These are phyloP conservation scores for Alternaria brassicicola DNA, from an alignment of 2,329 filamentous ascomycete species.

Conservation along the genomic window DNA sequence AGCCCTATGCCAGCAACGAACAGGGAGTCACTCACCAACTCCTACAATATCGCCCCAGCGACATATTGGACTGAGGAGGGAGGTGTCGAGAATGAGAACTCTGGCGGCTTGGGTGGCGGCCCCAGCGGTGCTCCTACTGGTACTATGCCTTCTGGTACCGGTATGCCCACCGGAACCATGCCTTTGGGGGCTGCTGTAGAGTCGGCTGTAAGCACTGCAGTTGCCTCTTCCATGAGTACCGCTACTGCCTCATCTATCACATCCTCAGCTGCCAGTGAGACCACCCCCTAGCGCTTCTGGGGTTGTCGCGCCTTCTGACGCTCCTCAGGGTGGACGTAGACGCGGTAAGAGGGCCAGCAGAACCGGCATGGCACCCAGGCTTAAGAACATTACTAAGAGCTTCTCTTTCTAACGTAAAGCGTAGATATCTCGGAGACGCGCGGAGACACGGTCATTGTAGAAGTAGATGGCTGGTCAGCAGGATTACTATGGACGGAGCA, in stretches of 20 bases:
- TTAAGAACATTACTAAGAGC: neutral
- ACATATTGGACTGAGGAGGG: slow-evolving; percentile 36
- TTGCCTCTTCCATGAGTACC: neutral
- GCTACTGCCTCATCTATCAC: neutral
- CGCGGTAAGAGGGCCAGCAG: neutral
- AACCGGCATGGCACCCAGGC: neutral
- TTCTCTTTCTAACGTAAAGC: neutral
- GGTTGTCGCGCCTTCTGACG: neutral
- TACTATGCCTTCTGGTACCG: slow-evolving; percentile 6
- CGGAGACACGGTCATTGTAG: neutral
- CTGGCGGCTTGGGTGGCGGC: neutral
- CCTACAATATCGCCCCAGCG: slow-evolving; percentile 38
- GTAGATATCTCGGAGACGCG: slow-evolving; percentile 7
- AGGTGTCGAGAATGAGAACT: slow-evolving; percentile 28
- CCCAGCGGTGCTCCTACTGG: neutral
- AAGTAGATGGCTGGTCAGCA: neutral
- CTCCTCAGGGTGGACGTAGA: slow-evolving; percentile 1
- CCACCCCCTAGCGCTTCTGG: slow-evolving; percentile 5
- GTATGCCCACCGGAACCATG: slow-evolving; percentile 21
- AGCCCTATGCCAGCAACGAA: slow-evolving; percentile 53
- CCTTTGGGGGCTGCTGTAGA: slow-evolving; percentile 3
- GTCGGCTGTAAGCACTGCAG: neutral
- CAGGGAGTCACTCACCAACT: slow-evolving; percentile 50
- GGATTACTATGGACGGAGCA: neutral
- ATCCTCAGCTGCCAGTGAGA: neutral